These are phyloP conservation scores for Xerocomellus dryophilus DNA, from an alignment of 768 basidiomycete species.

Conservation along the genomic window DNA sequence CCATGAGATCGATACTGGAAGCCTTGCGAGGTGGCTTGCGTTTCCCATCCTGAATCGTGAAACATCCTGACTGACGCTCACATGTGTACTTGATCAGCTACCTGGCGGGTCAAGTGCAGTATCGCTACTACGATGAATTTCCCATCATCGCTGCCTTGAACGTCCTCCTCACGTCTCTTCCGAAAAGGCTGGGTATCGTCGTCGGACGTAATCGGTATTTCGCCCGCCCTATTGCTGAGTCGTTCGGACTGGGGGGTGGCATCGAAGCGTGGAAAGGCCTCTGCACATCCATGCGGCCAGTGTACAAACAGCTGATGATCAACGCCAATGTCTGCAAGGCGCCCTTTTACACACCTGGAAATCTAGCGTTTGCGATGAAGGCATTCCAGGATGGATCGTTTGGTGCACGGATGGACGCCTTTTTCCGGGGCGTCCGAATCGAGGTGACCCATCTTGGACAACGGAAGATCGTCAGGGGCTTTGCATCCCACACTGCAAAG, in stretches of 20 bases:
- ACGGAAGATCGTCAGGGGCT: background rate
- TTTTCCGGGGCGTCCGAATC: background rate
- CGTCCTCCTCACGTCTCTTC: background rate
- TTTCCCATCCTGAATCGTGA: background rate
- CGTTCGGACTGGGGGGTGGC: background rate
- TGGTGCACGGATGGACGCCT: no score
- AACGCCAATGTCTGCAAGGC: background rate
- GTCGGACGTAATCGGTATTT: background rate
- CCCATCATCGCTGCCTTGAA: background rate
- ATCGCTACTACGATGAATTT: background rate
- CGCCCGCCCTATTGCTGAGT: background rate
- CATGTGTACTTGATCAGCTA: background rate
- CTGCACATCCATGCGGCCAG: background rate
- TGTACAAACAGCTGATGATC: conserved; percentile 1
- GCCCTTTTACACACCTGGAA: background rate
- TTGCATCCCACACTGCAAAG: background rate
- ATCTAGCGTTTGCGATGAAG: background rate
- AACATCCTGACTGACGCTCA: background rate
- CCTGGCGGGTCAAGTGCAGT: background rate
- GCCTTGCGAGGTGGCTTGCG: background rate
- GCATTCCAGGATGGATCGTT: background rate
- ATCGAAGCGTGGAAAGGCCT: background rate
- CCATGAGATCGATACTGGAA: background rate
- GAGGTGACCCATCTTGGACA: background rate
- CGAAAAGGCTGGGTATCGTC: background rate